Conservation (phyloP, 2,329 filamentous ascomycete species). For the Aureobasidium sp. region DNA sequence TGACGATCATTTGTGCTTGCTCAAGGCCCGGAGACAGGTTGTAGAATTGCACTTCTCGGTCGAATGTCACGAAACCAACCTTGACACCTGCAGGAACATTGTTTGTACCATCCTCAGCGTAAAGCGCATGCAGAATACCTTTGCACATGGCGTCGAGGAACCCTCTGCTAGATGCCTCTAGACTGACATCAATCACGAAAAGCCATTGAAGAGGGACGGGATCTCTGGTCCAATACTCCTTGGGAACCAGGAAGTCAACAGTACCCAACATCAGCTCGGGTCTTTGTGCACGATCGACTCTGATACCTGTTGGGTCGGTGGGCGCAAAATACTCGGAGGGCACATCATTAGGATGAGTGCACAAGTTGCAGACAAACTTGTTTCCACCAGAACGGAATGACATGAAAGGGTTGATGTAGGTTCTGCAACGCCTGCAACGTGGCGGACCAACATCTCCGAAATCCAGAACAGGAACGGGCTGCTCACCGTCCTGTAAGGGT, state of each 20-base stretch:
- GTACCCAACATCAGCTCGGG: conserved; percentile 87
- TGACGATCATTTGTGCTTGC: conserved; percentile 94
- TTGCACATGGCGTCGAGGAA: conserved; percentile 86
- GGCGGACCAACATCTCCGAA: conserved; percentile 89
- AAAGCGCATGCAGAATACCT: conserved; percentile 76
- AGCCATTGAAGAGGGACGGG: conserved; percentile 81
- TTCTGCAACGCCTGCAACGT: conserved; percentile 81
- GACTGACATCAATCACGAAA: conserved; percentile 88
- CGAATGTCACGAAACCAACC: conserved; percentile 91
- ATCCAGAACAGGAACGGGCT: conserved; percentile 82
- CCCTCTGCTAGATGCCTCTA: conserved; percentile 83
- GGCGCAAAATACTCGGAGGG: conserved; percentile 87
- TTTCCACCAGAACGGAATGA: conserved; percentile 89
- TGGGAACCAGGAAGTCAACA: conserved; percentile 92
- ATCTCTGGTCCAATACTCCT: conserved; percentile 97
- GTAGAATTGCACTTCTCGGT: conserved; percentile 97
- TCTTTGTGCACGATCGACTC: conserved; percentile 79
- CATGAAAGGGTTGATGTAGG: conserved; percentile 99
- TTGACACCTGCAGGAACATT: conserved; percentile 70
- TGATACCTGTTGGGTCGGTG: conserved; percentile 74
- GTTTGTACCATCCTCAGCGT: conserved; percentile 47
- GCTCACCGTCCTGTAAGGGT: conserved; percentile 71
- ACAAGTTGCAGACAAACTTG: conserved; percentile 97
- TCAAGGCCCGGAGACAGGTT: conserved; percentile 75
- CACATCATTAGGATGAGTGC: conserved; percentile 94